Percentiles rank a stretch among this genome's conserved stretches.
These are phyloP conservation scores for Schizothecium vesticola DNA, from an alignment of 495 filamentous ascomycete species.

Conservation along the genomic window DNA sequence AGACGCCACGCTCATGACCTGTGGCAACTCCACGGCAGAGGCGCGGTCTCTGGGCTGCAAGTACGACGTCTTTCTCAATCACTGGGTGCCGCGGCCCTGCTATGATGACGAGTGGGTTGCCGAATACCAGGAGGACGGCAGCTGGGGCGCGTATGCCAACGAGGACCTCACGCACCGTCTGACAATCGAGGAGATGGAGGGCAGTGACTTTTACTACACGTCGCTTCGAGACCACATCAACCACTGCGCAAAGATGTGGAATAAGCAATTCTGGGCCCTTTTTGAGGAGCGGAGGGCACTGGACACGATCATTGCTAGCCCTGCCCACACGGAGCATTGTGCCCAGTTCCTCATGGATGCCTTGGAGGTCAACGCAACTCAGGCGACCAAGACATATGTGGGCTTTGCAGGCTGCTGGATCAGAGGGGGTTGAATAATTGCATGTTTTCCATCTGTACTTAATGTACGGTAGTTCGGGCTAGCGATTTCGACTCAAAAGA, in stretches of 20 bases:
- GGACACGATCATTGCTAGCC: background rate
- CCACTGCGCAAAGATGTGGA: background rate
- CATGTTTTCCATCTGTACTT: too few relatives aligned
- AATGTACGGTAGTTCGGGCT: too few relatives aligned
- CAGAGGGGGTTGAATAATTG: too few relatives aligned
- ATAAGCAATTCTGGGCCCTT: background rate
- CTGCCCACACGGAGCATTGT: background rate
- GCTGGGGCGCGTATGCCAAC: background rate
- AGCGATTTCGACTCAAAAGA: too few relatives aligned
- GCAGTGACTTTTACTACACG: slow-evolving; percentile 1
- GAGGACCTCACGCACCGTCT: background rate
- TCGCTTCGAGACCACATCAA: slow-evolving; percentile 1
- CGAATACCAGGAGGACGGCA: background rate
- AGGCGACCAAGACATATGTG: slow-evolving; percentile 1
- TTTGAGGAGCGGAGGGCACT: background rate
- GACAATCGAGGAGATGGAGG: background rate
- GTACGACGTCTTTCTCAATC: background rate
- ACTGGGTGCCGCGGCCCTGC: background rate
- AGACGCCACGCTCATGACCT: background rate
- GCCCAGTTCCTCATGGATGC: slow-evolving; percentile 1
- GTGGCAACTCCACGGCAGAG: background rate
- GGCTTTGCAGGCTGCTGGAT: background rate
- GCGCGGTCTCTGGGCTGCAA: background rate
- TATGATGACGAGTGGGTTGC: background rate
- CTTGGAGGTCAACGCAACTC: background rate